A percentile compares a stretch with the other conserved stretches of the same genome.
phyloP scores from a whole-genome alignment of 257 asterid genomes.

The Nicotiana otophora region DNA sequence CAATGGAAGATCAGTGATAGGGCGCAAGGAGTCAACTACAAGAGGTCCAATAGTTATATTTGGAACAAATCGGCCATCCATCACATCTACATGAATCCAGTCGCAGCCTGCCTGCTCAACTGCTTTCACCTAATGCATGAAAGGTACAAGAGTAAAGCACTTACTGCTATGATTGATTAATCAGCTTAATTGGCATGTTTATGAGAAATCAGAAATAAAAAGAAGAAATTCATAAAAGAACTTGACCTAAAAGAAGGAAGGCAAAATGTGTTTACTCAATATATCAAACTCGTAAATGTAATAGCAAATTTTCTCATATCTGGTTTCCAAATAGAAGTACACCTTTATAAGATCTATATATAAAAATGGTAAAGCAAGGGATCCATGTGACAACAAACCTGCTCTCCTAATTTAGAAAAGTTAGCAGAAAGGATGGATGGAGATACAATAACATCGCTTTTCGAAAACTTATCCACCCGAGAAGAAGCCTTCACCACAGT shows the following conservation, averaged over 20 bases:
- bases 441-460: conserved; percentile 88
- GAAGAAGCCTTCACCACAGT: conserved; percentile 73
- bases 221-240: not conserved
- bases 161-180: not conserved
- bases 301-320: not conserved
- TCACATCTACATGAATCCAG: conserved; percentile 99
- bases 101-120: conserved; percentile 97
- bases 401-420: conserved; percentile 93
- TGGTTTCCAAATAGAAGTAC: not conserved
- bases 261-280: not conserved
- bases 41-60: conserved; percentile 98
- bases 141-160: not conserved
- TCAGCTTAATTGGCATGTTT: not conserved
- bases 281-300: not conserved
- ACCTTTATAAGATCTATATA: not conserved
- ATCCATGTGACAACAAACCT: conserved; percentile 37
- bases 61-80: conserved; percentile 99
- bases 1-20: conserved; percentile 93
- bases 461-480: conserved; percentile 86
- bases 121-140: conserved; percentile 74
- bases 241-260: not conserved
- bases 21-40: conserved; percentile 86
- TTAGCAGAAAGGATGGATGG: conserved; percentile 98
- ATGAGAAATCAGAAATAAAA: not conserved
- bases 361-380: not conserved